Evolutionary conservation across 805 yeast species (phyloP).

Genomic region (Wickerhamomyces rabaulensis): DNA sequence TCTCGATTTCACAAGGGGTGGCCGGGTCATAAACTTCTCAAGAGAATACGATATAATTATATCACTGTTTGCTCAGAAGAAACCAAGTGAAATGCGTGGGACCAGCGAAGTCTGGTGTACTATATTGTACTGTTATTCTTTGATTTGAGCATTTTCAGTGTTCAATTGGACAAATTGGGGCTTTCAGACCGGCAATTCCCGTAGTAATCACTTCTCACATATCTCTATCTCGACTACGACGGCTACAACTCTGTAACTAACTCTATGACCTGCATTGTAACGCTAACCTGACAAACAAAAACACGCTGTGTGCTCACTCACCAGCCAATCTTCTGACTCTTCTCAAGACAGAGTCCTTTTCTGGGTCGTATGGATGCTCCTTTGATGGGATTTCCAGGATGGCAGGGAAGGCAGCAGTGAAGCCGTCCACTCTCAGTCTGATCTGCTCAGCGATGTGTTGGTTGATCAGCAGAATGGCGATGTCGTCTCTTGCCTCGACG

Average conservation of each 20-base stretch:
- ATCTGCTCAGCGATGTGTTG: constrained; percentile 93
- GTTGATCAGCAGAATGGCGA: constrained; percentile 88
- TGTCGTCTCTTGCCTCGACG: constrained; percentile 74
- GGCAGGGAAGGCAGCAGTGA: constrained; percentile 91
- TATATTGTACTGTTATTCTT: too few species aligned
- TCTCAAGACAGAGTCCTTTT: constrained; percentile 91
- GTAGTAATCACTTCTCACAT: too few species aligned
- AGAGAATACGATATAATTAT: too few species aligned
- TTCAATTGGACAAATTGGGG: too few species aligned
- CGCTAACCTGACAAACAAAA: background rate
- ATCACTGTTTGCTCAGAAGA: too few species aligned
- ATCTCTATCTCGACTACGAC: background rate
- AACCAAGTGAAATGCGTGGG: too few species aligned
- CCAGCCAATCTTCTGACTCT: constrained; percentile 95
- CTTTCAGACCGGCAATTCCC: too few species aligned
- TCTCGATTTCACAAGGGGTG: background rate
- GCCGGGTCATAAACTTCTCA: too few species aligned
- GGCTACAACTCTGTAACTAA: background rate
- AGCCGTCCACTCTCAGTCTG: constrained; percentile 75
- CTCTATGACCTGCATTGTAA: constrained; percentile 5
- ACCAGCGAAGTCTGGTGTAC: too few species aligned
- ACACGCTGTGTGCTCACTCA: constrained; percentile 41
- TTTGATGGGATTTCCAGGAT: constrained; percentile 95
- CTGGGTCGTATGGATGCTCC: constrained; percentile 97
- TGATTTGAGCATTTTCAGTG: too few species aligned